Base-by-base conservation (phyloP, 768 basidiomycete species). In the Chalciporus piperatus region DNA sequence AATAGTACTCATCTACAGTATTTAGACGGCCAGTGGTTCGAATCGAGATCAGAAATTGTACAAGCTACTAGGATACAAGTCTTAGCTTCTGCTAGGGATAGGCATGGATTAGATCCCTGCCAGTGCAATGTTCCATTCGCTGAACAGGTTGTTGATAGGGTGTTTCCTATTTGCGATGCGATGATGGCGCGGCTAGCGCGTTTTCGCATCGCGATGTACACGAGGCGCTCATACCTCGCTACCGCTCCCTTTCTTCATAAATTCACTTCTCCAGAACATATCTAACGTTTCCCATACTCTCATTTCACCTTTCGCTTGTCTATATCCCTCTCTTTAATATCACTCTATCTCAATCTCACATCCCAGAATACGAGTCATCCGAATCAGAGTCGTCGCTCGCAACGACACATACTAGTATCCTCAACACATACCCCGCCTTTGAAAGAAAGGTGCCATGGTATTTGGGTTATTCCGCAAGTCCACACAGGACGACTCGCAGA, bases 391-490 rank as follows among this genome's bases (percentile, higher is more conserved):
- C n/a, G 33, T 33, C 33, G 13, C 14, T 33, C 12, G 33, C 33
- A 33, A 33, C 12, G 33, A 6, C 33, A 33, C 33, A 33, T 54
- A n/a, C n/a, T n/a, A n/a, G n/a, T n/a, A 58, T 58, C 58, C 10
- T 41, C 22, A 9, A n/a, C 16, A 23, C 35, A 44, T 44, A 44
- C 22, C 16, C 23, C 42, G 13, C 43, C 43, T 33, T 32, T 44
- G 8, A 27, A 27, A 20, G 28, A 13, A 27, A 37, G 35, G 17
- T 6, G 33, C 14, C 48, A 75, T 74, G 73, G 72, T 76, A 33
- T 77, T 78, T 54, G 63, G 71, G 2, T 68, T 78, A 43, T 74
- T 78, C 10, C 68, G 73, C 54, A 78, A 72, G 47, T 63, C 61
- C 5, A 45, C 52, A 3, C 33, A 35, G 22, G 54, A 51, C 50